Conservation (phyloP, 768 basidiomycete genomes). For the Auriscalpium microsporum region DNA sequence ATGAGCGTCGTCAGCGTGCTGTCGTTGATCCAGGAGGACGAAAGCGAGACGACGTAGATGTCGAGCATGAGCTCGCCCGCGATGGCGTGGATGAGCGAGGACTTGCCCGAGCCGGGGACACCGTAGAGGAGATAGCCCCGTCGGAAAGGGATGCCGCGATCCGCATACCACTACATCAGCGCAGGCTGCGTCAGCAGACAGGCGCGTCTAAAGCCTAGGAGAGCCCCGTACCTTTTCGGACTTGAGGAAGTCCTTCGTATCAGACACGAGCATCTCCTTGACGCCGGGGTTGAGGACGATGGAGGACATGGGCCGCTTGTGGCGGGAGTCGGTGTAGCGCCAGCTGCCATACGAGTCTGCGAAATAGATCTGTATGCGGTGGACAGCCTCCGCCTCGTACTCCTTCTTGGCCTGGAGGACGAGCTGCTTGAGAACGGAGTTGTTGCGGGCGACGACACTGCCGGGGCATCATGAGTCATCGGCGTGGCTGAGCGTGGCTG, state of each 20-base stretch:
- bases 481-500: background rate
- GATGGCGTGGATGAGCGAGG: constrained; percentile 77
- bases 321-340: constrained; percentile 81
- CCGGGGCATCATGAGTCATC: background rate
- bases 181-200: constrained; percentile 2
- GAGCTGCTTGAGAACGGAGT: constrained; percentile 80
- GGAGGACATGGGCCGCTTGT: constrained; percentile 82
- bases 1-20: constrained; percentile 78
- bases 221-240: constrained; percentile 57
- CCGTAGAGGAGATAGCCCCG: constrained; percentile 81
- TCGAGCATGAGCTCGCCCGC: constrained; percentile 86
- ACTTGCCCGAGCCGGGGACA: constrained; percentile 82
- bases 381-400: constrained; percentile 80
- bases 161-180: constrained; percentile 71
- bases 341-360: constrained; percentile 83
- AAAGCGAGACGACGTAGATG: constrained; percentile 85
- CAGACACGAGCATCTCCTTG: constrained; percentile 80
- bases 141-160: constrained; percentile 87
- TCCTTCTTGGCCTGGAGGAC: constrained; percentile 85
- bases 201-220: background rate
- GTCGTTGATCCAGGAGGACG: constrained; percentile 83
- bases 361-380: constrained; percentile 84
- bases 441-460: constrained; percentile 78
- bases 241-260: constrained; percentile 75
- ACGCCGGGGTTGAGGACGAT: constrained; percentile 85